These are phyloP conservation scores for Lecanicillium sp. DNA, from an alignment of 2,329 filamentous ascomycete species.

Conservation along the genomic window DNA sequence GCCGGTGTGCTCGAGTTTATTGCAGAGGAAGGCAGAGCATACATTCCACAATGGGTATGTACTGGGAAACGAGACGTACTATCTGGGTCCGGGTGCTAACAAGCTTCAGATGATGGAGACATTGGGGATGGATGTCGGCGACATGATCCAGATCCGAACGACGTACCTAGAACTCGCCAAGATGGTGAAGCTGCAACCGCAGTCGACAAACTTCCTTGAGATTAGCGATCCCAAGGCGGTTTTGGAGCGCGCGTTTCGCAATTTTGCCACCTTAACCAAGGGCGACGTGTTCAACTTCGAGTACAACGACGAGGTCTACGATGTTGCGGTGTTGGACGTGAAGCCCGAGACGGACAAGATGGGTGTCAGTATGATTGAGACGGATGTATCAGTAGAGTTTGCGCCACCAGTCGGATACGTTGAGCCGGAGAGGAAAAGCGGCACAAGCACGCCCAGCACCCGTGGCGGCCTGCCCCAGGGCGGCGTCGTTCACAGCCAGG, in stretches of 20 bases:
- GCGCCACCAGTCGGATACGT: slow-evolving; percentile 90
- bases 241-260: slow-evolving; percentile 90
- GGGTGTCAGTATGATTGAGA: slow-evolving; percentile 91
- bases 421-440: slow-evolving; percentile 70
- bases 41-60: slow-evolving; percentile 87
- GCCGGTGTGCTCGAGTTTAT: slow-evolving; percentile 96
- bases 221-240: slow-evolving; percentile 97
- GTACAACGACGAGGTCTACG: slow-evolving; percentile 92
- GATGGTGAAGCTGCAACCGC: slow-evolving; percentile 94
- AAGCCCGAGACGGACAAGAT: slow-evolving; percentile 79
- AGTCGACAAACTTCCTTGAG: slow-evolving; percentile 87
- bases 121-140: slow-evolving; percentile 79
- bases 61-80: background rate
- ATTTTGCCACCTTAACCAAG: slow-evolving; percentile 88
- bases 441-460: slow-evolving; percentile 78
- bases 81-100: slow-evolving; percentile 49
- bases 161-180: slow-evolving; percentile 85
- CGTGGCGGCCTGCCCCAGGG: slow-evolving; percentile 59
- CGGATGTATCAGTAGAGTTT: slow-evolving; percentile 93
- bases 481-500: slow-evolving; percentile 72
- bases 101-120: slow-evolving; percentile 79
- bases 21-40: slow-evolving; percentile 92
- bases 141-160: slow-evolving; percentile 90
- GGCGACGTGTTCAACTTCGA: slow-evolving; percentile 93
- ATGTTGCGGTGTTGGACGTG: slow-evolving; percentile 87